Base-by-base conservation (phyloP, 768 basidiomycete genomes). In the Podaxis pistillaris region DNA sequence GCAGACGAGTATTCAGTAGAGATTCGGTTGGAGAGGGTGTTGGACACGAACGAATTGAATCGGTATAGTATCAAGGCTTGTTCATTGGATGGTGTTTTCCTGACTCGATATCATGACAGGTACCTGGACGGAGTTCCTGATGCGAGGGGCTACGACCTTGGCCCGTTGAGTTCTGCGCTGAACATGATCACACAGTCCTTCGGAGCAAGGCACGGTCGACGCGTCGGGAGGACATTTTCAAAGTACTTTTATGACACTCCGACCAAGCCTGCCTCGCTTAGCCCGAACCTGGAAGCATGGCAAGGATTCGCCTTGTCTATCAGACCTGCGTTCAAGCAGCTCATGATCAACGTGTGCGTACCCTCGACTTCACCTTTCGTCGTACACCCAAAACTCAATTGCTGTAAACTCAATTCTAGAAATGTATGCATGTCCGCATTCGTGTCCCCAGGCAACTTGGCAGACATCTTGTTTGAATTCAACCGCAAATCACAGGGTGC, bases 371-470 rank as follows among this genome's bases (percentile, higher is more conserved):
- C 33, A 33, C 26, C 15, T 15, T 19, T 24, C 26, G 7, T 28
- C 26, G 4, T 28, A 44, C 22, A 28, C 22, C 22, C 24, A 24
- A 15, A 24, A 12, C 2, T 47, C 19, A 24, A 30, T 22, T 24
- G 15, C 15, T 56, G 9, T 9, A 50, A 24, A 24, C 0, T 33
- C 19, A 24, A 24, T 38, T 38, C n/a, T 17, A 81, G 79, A 3
- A 84, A 85, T 64, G 78, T 79, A n/a, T 83, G 82, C 68, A 81
- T 81, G 75, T 79, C 81, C 0, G 82, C 83, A 0, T 85, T 85
- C 67, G 74, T 84, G 28, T 74, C 79, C 13, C 82, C 81, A 0
- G 84, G 87, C 0, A 89, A 86, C 64, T 76, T 93, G 6, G 85
- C 84, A 0, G 73, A 87, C 0, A 81, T 83, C 1, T 76, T 91